Evolutionary conservation across 768 basidiomycete species (phyloP).

Genomic region (Auriscalpium vulgare): DNA sequence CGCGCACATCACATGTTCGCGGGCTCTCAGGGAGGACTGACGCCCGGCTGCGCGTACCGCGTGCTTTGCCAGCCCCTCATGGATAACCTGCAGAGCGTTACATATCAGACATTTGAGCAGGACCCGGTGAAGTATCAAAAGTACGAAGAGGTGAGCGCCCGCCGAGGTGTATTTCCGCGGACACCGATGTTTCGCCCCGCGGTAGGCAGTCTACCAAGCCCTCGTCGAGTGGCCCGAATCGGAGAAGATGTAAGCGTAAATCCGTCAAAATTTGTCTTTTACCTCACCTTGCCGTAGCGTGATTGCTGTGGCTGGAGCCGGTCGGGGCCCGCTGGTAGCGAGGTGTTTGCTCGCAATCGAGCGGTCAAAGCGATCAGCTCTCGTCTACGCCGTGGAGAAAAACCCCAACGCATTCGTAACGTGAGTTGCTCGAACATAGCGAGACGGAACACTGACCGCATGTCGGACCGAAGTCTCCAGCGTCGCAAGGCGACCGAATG

Average conservation of each 20-base stretch:
- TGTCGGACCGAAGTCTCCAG: slow-evolving; percentile 55
- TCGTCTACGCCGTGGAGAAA: slow-evolving; percentile 89
- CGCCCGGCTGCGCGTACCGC: neutral
- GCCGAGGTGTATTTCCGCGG: neutral
- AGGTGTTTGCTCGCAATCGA: slow-evolving; percentile 73
- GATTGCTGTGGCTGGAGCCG: slow-evolving; percentile 91
- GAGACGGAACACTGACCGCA: neutral
- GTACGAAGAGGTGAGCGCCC: slow-evolving; percentile 74
- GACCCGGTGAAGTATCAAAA: slow-evolving; percentile 95
- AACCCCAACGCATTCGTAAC: slow-evolving; percentile 94
- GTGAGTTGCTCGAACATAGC: slow-evolving; percentile 37
- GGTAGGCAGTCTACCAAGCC: slow-evolving; percentile 72
- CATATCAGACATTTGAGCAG: slow-evolving; percentile 96
- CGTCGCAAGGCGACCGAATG: slow-evolving; percentile 76
- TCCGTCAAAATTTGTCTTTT: neutral
- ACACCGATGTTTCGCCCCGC: neutral
- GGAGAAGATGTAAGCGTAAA: slow-evolving; percentile 50
- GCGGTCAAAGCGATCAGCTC: slow-evolving; percentile 52
- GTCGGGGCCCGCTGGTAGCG: slow-evolving; percentile 86
- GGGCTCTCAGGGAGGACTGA: neutral
- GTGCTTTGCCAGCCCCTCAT: slow-evolving; percentile 65
- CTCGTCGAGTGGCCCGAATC: slow-evolving; percentile 61
- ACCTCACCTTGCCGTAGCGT: slow-evolving; percentile 36
- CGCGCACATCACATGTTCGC: slow-evolving; percentile 7
- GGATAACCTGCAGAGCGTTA: slow-evolving; percentile 93